A percentile compares a stretch with the other conserved stretches of the same genome.
phyloP scores from a whole-genome alignment of 805 yeast species.

The Spathaspora gorwiae region DNA sequence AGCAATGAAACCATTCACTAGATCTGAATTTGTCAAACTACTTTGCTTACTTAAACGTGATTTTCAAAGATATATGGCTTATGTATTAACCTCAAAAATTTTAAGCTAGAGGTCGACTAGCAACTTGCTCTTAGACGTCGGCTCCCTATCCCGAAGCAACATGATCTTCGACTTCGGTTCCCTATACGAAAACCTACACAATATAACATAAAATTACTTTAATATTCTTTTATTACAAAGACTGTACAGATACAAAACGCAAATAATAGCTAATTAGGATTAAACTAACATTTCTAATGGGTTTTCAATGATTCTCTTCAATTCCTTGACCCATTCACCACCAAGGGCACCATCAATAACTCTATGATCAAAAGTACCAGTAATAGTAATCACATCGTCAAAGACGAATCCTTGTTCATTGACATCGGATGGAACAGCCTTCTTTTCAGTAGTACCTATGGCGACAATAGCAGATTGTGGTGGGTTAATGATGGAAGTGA shows the following conservation, averaged over 20 bases:
- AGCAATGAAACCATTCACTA: too few relatives aligned
- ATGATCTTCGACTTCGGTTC: too few relatives aligned
- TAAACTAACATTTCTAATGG: slow-evolving; percentile 90
- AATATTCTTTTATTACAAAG: too few relatives aligned
- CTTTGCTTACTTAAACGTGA: too few relatives aligned
- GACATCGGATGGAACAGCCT: slow-evolving; percentile 87
- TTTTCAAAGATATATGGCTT: too few relatives aligned
- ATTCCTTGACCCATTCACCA: slow-evolving; percentile 92
- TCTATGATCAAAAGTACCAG: slow-evolving; percentile 98
- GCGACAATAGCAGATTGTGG: slow-evolving; percentile 96
- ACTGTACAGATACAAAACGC: background rate
- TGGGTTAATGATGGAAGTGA: slow-evolving; percentile 97
- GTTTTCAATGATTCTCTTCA: slow-evolving; percentile 88
- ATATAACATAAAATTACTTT: too few relatives aligned
- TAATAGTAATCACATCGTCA: slow-evolving; percentile 84
- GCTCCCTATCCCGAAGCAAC: too few relatives aligned
- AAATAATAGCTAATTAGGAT: slow-evolving; percentile 7
- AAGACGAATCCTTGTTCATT: slow-evolving; percentile 89
- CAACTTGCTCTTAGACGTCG: too few relatives aligned
- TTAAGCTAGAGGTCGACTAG: too few relatives aligned
- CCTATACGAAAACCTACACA: too few relatives aligned
- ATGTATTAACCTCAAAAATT: too few relatives aligned
- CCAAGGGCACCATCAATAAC: slow-evolving; percentile 96
- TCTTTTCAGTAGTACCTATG: slow-evolving; percentile 86
- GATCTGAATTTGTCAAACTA: too few relatives aligned